phyloP scores from a whole-genome alignment of 305 asterid genomes.

The Stenogyne calaminthoides region DNA sequence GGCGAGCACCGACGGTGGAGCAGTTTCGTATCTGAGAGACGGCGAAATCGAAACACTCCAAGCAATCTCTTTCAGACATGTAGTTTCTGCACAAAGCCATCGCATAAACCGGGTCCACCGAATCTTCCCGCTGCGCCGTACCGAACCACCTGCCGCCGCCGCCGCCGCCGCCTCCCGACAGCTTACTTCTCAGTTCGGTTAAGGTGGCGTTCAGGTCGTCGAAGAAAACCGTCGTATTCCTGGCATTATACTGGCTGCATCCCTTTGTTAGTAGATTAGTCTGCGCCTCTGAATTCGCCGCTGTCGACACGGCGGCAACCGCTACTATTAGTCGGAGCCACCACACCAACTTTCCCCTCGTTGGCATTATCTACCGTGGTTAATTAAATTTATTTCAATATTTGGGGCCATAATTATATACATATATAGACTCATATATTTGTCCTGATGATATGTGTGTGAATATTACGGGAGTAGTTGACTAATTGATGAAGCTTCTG shows the following conservation, averaged over 20 bases:
- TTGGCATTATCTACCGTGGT: background rate
- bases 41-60: conserved; percentile 67
- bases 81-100: conserved; percentile 78
- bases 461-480: no score
- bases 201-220: conserved; percentile 57
- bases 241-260: conserved; percentile 55
- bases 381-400: background rate
- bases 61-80: conserved; percentile 55
- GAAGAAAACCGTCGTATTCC: conserved; percentile 38
- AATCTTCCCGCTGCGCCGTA: conserved; percentile 48
- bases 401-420: background rate
- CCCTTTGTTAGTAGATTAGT: conserved; percentile 44
- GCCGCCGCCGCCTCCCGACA: conserved; percentile 29
- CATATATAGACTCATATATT: no score
- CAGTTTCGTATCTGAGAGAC: conserved; percentile 46
- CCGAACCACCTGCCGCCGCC: conserved; percentile 42
- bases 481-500: no score
- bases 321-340: conserved; percentile 30
- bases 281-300: conserved; percentile 48
- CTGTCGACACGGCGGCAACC: conserved; percentile 4
- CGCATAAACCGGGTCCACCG: conserved; percentile 50
- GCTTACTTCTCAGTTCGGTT: conserved; percentile 49
- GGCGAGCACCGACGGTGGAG: conserved; percentile 54
- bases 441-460: no score
- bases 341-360: background rate